Percentiles rank a stretch among this genome's conserved stretches.
phyloP scores from a whole-genome alignment of 345 rosid species.

The Gossypium australe region DNA sequence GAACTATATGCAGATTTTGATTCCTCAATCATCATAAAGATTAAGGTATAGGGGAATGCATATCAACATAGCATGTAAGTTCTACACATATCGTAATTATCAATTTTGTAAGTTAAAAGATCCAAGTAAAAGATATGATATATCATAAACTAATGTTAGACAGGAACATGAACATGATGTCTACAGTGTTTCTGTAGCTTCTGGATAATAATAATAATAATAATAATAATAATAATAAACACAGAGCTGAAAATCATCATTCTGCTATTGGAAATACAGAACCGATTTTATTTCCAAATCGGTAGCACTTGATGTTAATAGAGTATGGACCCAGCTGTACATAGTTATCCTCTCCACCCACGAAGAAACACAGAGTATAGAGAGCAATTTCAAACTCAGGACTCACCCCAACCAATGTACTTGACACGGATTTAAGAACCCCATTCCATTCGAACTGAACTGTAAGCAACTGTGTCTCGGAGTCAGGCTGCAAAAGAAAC shows the following conservation, averaged over 20 bases:
- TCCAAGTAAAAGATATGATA: neutral
- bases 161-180: neutral
- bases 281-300: conserved; percentile 58
- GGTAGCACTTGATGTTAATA: conserved; percentile 89
- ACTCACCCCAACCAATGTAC: conserved; percentile 74
- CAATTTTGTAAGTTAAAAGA: neutral
- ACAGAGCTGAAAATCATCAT: conserved; percentile 25
- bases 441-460: conserved; percentile 95
- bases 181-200: neutral
- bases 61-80: neutral
- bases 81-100: neutral
- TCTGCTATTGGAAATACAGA: conserved; percentile 75
- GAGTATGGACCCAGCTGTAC: conserved; percentile 82
- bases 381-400: conserved; percentile 89
- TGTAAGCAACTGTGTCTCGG: conserved; percentile 76
- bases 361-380: conserved; percentile 72
- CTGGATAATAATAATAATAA: neutral
- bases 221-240: neutral
- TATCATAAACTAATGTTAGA: neutral
- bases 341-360: conserved; percentile 72
- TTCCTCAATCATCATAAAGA: neutral
- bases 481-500: conserved; percentile 53
- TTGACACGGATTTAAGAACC: conserved; percentile 80
- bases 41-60: neutral
- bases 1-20: neutral